Evolutionary conservation across 495 filamentous ascomycete species (phyloP).

Genomic region (Aspergillus panamensis): DNA sequence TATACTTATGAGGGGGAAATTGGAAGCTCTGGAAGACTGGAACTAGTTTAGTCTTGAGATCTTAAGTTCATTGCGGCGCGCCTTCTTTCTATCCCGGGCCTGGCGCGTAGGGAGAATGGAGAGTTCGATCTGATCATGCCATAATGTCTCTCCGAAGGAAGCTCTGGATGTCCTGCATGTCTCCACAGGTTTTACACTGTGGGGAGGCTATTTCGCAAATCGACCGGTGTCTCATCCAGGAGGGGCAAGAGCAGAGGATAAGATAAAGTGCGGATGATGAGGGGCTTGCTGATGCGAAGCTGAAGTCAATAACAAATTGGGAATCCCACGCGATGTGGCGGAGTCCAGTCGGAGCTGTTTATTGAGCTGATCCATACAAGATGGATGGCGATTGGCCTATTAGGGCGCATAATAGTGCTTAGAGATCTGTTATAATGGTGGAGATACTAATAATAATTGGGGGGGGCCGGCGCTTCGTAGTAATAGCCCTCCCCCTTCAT

Average conservation of each 20-base stretch:
- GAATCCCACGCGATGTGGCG: not conserved
- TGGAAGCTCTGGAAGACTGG: not conserved
- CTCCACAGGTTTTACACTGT: not conserved
- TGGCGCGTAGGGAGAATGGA: not conserved
- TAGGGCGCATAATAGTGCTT: not conserved
- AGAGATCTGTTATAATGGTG: not conserved
- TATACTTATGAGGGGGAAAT: not conserved
- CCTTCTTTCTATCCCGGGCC: not conserved
- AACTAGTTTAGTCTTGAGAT: not conserved
- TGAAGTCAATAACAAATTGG: not conserved
- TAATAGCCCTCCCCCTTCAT: not conserved
- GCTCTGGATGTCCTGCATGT: not conserved
- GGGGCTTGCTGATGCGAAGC: slow-evolving; percentile 9
- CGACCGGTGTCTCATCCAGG: slow-evolving; percentile 22
- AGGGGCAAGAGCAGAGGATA: slow-evolving; percentile 16
- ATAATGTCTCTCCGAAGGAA: not conserved
- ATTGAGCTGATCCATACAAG: not conserved
- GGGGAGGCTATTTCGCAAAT: not conserved
- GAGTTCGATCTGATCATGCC: not conserved
- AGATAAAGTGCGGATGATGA: slow-evolving; percentile 11
- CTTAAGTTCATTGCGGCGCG: not conserved
- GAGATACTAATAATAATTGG: not conserved
- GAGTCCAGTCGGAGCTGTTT: not conserved
- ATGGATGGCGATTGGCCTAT: not conserved
- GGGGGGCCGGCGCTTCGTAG: not conserved